Base-by-base conservation (phyloP, 1,139 yeast species). In the Yamadazyma sp. region DNA sequence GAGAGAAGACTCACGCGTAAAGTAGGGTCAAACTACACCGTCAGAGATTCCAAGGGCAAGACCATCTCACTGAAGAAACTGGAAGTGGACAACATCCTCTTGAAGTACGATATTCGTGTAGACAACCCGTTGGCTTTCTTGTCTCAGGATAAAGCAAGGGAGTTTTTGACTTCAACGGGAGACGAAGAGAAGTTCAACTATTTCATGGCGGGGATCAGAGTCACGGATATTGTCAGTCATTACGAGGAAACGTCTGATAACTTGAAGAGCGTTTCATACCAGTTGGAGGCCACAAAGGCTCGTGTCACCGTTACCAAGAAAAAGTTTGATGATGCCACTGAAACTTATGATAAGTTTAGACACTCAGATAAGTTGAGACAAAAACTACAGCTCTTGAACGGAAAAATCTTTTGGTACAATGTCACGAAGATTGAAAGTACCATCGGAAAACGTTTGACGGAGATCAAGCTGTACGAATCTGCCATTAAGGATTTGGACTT, bases 121-220 rank as follows among this genome's bases (percentile, higher is more conserved):
- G 94, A 85, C 51, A 94, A 94, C 53, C 98, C 98, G 6, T 79
- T 94, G 76, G 88, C 96, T 2, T 87, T 94, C 52, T 69, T 94
- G 38, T 87, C 96, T 0, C 99, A 94, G 59, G 98, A 94, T 53
- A 87, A 84, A 45, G 98, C 99, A 1, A 76, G 96, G 49, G 87
- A 92, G 17, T 92, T 94, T 55, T 66, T 94, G 41, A 84, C 95
- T 0, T 79, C 81, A 20, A 79, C 92, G 3, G 74, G 86, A 2
- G 86, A 87, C 42, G 71, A 71, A 33, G 81, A 78, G 37, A 87
- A 89, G 58, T 91, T 81, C 58, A 73, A 72, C 17, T 83, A 78
- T 53, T 87, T 88, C 57, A 84, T 86, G 87, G 77, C 77, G 42
- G 96, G 95, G 22, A 82, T 94, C 4, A 71, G 82, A 49, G 70